These are phyloP conservation scores for Begonia loranthoides DNA, from an alignment of 306 rosid genomes.

Conservation along the genomic window DNA sequence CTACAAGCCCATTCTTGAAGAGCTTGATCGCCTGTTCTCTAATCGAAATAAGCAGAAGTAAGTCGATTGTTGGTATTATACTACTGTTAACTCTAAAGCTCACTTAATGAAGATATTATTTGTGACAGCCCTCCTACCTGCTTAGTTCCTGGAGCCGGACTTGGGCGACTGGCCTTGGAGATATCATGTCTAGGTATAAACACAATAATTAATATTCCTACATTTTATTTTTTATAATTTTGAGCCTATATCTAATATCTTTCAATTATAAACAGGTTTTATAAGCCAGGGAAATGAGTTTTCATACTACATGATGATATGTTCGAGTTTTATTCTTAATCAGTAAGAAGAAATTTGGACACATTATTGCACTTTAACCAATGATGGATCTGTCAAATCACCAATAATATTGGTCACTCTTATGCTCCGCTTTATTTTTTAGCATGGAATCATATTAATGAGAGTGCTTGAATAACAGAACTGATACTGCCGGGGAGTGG, in stretches of 20 bases:
- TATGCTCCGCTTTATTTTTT: conserved; percentile 4
- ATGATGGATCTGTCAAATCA: too few species aligned
- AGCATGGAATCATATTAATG: conserved; percentile 4
- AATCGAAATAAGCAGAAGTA: conserved; percentile 58
- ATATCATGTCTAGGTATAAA: conserved; percentile 73
- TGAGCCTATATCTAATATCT: conserved; percentile 8
- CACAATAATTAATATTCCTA: not conserved
- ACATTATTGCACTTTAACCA: conserved; percentile 8
- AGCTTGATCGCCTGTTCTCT: conserved; percentile 61
- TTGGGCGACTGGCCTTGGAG: conserved; percentile 91
- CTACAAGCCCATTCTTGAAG: conserved; percentile 86
- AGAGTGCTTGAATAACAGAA: conserved; percentile 29
- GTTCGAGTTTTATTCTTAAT: conserved; percentile 94
- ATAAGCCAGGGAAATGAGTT: conserved; percentile 94
- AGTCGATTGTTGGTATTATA: not conserved
- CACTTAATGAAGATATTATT: conserved; percentile 14
- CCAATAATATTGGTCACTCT: not conserved
- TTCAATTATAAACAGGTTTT: conserved; percentile 52
- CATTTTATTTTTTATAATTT: conserved; percentile 3
- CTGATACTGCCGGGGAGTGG: conserved; percentile 68
- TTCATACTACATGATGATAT: conserved; percentile 99
- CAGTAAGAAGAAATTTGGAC: conserved; percentile 39
- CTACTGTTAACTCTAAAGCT: not conserved
- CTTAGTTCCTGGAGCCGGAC: conserved; percentile 99
- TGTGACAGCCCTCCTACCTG: conserved; percentile 82